Conservation (phyloP, 352 stramenopile species). For the Globisporangium emineosum region DNA sequence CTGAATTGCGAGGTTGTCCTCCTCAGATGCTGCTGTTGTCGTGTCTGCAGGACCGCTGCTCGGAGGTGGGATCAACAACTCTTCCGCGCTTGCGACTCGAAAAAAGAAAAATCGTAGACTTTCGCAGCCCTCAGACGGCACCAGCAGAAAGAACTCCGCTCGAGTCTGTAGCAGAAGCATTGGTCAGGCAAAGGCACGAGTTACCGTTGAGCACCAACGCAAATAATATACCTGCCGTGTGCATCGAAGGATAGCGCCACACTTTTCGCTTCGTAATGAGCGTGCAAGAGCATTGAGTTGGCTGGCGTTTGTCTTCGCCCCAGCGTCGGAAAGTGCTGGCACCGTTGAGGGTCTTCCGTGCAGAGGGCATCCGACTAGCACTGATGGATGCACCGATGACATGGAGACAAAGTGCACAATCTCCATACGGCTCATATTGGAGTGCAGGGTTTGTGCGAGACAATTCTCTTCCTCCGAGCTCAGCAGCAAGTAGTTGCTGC, state of each 20-base stretch:
- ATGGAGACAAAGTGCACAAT: slow-evolving; percentile 34
- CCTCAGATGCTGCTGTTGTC: not conserved
- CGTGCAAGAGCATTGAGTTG: slow-evolving; percentile 17
- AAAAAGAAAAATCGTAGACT: slow-evolving; percentile 25
- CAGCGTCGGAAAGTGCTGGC: not conserved
- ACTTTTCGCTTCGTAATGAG: slow-evolving; percentile 15
- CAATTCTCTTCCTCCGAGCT: slow-evolving; percentile 6
- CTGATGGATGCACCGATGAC: slow-evolving; percentile 29
- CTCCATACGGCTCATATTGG: slow-evolving; percentile 18
- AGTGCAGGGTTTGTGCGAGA: slow-evolving; percentile 22
- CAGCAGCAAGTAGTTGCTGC: slow-evolving; percentile 23
- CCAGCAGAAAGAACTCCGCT: slow-evolving; percentile 22
- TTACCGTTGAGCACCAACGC: not conserved
- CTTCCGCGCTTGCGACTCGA: slow-evolving; percentile 31
- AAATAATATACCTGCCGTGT: slow-evolving; percentile 4
- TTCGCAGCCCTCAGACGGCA: not conserved
- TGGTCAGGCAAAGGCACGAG: not conserved
- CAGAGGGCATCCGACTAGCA: slow-evolving; percentile 39
- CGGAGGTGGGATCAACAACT: slow-evolving; percentile 24
- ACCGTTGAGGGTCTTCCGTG: slow-evolving; percentile 12
- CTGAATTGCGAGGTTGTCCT: slow-evolving; percentile 1
- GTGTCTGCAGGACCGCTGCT: not conserved
- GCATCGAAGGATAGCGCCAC: slow-evolving; percentile 22
- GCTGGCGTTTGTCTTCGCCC: slow-evolving; percentile 1
- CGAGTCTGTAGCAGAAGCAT: slow-evolving; percentile 3